A percentile compares a stretch with the other conserved stretches of the same genome.
Evolutionary conservation across 768 basidiomycete species (phyloP).

Genomic region (Macrolepiota fuliginosa): DNA sequence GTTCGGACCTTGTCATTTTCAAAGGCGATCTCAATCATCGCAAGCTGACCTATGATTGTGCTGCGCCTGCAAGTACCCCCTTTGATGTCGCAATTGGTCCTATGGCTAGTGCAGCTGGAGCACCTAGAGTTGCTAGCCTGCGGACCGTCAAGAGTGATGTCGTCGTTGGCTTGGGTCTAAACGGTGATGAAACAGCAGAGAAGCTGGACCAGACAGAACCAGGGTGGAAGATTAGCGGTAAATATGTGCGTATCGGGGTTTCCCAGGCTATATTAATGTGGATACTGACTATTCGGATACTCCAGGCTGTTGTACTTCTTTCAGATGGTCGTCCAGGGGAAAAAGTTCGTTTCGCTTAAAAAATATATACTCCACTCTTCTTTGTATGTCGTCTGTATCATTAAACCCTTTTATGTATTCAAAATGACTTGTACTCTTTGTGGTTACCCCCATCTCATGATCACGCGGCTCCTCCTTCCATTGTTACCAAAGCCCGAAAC

Average conservation of each 20-base stretch:
- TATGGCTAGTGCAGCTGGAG: constrained; percentile 85
- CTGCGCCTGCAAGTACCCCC: constrained; percentile 81
- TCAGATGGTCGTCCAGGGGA: constrained; percentile 90
- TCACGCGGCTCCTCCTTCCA: not conserved
- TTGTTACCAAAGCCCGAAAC: not conserved
- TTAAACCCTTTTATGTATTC: not conserved
- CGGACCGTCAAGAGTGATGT: constrained; percentile 96
- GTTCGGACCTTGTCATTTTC: constrained; percentile 89
- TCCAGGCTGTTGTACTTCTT: constrained; percentile 80
- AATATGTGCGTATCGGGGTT: constrained; percentile 68
- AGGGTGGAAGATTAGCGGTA: constrained; percentile 97
- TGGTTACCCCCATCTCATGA: not conserved
- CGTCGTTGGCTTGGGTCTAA: constrained; percentile 77
- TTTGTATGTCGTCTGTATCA: constrained; percentile 1
- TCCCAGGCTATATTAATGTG: not conserved
- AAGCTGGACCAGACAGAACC: constrained; percentile 81
- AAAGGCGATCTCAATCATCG: constrained; percentile 96
- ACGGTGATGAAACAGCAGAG: constrained; percentile 71
- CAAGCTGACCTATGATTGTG: constrained; percentile 85
- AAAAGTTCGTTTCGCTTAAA: constrained; percentile 70
- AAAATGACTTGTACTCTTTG: not conserved
- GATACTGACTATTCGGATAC: not conserved
- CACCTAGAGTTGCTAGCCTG: constrained; percentile 82
- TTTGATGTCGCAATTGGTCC: constrained; percentile 92
- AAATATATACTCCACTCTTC: constrained; percentile 1